phyloP scores from a whole-genome alignment of 1,284 basidiomycete species.

The Rhodotorula mucilaginosa region DNA sequence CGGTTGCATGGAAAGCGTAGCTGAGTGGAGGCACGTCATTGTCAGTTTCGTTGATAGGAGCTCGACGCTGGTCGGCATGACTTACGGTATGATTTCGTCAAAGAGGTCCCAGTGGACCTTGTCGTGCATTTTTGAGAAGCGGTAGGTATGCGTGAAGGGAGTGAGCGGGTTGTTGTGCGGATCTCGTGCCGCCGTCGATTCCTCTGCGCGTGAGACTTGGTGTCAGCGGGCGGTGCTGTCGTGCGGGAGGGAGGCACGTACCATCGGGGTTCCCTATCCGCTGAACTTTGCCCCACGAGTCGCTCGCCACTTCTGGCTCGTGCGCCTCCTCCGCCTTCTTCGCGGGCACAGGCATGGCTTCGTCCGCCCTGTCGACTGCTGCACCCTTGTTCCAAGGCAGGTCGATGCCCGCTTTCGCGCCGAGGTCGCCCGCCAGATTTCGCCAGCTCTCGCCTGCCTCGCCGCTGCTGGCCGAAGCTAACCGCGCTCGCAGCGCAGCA shows the following conservation, averaged over 20 bases:
- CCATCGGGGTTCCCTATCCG: conserved; percentile 28
- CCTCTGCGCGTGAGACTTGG: background rate
- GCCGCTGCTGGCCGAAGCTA: background rate
- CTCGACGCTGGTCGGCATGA: background rate
- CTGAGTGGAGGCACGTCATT: background rate
- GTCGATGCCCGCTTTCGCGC: conserved; percentile 29
- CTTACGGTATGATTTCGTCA: conserved; percentile 43
- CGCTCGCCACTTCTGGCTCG: background rate
- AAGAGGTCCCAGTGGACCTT: conserved; percentile 39
- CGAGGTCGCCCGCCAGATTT: conserved; percentile 18
- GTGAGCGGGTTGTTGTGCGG: conserved; percentile 37
- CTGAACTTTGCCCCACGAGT: conserved; percentile 21
- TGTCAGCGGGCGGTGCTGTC: background rate
- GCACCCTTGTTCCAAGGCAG: conserved; percentile 23
- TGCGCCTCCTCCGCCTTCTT: background rate
- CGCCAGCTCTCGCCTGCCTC: conserved; percentile 10
- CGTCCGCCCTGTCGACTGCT: background rate
- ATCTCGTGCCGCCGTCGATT: conserved; percentile 3
- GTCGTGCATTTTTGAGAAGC: conserved; percentile 45
- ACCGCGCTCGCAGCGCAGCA: conserved; percentile 9
- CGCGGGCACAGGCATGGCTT: background rate
- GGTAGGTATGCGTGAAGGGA: conserved; percentile 42
- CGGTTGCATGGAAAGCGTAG: conserved; percentile 39
- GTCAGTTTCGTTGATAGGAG: too few species aligned
- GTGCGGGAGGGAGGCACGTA: background rate